Percentiles rank a stretch among this genome's conserved stretches.
Evolutionary conservation across 495 filamentous ascomycete species (phyloP).

Genomic region (Hypoxylon fragiforme): DNA sequence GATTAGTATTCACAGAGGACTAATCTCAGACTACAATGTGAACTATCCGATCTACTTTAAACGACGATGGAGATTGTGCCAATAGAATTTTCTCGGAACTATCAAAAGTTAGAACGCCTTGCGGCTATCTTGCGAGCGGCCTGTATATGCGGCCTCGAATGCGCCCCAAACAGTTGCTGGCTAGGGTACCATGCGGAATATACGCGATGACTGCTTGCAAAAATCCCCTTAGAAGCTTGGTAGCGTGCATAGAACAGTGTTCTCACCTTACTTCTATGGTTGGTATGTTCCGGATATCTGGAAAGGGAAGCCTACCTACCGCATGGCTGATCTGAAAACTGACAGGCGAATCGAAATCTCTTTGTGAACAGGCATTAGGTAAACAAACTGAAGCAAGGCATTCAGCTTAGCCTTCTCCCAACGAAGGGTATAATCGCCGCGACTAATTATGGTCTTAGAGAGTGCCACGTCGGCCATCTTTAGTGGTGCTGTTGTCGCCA

Average conservation of each 20-base stretch:
- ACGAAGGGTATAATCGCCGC: neutral
- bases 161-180: constrained; percentile 12
- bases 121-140: constrained; percentile 1
- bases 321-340: neutral
- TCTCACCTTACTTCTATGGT: neutral
- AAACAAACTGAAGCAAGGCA: constrained; percentile 5
- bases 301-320: no score
- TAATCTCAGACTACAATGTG: constrained; percentile 10
- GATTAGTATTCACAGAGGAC: constrained; percentile 2
- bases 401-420: neutral
- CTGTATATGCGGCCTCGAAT: constrained; percentile 1
- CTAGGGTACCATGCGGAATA: constrained; percentile 4
- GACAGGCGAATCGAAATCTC: neutral
- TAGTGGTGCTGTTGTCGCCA: constrained; percentile 4
- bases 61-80: neutral
- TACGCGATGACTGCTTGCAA: constrained; percentile 5
- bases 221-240: constrained; percentile 2
- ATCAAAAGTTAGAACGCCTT: constrained; percentile 4
- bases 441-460: neutral
- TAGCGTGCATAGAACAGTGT: neutral
- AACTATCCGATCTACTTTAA: constrained; percentile 7
- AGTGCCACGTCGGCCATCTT: constrained; percentile 18
- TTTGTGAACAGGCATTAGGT: neutral
- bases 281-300: neutral
- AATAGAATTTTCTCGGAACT: constrained; percentile 4